These are phyloP conservation scores for Trichoderma sp. DNA, from an alignment of 2,329 filamentous ascomycete genomes.

Conservation along the genomic window DNA sequence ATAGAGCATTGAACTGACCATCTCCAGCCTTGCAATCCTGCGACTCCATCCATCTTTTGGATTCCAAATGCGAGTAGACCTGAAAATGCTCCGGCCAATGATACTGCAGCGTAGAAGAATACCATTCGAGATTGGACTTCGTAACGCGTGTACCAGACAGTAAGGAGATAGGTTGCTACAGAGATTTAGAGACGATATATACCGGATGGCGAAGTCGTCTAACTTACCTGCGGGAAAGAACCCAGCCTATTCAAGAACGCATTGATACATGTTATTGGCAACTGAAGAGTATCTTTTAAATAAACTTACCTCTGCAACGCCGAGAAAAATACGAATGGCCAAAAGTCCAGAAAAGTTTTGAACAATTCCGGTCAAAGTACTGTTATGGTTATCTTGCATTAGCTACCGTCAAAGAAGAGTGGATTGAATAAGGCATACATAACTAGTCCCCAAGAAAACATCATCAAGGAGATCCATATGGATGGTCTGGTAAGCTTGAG, in stretches of 20 bases:
- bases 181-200: not conserved
- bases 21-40: not conserved
- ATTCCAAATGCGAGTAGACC: not conserved
- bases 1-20: not conserved
- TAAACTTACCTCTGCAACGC: not conserved
- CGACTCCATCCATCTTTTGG: not conserved
- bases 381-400: slow-evolving; percentile 54
- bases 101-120: slow-evolving; percentile 86
- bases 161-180: slow-evolving; percentile 63
- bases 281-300: not conserved
- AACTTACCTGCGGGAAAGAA: not conserved
- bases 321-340: slow-evolving; percentile 71
- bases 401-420: not conserved
- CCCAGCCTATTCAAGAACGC: not conserved
- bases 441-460: slow-evolving; percentile 11
- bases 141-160: slow-evolving; percentile 83
- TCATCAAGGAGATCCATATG: slow-evolving; percentile 3
- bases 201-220: slow-evolving; percentile 37
- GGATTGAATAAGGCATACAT: not conserved
- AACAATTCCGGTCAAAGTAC: slow-evolving; percentile 74
- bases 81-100: slow-evolving; percentile 28
- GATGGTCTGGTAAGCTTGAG: slow-evolving; percentile 19
- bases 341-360: slow-evolving; percentile 75
- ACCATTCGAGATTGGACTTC: slow-evolving; percentile 91
- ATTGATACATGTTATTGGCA: not conserved